phyloP scores from a whole-genome alignment of 805 yeast species.

The Vanderwaltozyma tropicalis region DNA sequence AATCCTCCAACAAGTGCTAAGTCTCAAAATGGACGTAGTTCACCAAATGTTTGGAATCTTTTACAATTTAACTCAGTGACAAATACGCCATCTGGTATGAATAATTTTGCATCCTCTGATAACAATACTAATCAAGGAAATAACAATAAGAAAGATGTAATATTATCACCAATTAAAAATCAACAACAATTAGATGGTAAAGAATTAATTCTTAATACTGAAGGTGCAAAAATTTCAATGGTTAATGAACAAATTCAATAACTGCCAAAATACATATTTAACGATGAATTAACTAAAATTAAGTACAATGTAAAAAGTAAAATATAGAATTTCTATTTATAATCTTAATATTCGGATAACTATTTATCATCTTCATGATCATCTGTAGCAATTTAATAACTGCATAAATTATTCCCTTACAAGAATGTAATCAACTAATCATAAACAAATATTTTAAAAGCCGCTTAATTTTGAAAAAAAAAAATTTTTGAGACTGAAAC shows the following conservation, averaged over 20 bases:
- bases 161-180: background rate
- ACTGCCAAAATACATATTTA: background rate
- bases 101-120: background rate
- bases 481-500: too few relatives aligned
- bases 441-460: too few relatives aligned
- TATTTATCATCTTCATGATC: too few relatives aligned
- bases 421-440: too few relatives aligned
- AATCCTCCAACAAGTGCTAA: background rate
- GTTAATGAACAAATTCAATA: background rate
- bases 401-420: too few relatives aligned
- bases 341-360: too few relatives aligned
- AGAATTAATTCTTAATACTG: slow-evolving; percentile 22
- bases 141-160: slow-evolving; percentile 1
- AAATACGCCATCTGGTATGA: slow-evolving; percentile 18
- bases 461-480: too few relatives aligned
- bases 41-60: slow-evolving; percentile 91
- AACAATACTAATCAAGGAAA: slow-evolving; percentile 8
- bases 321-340: too few relatives aligned
- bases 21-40: slow-evolving; percentile 21
- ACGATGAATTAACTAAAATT: too few relatives aligned
- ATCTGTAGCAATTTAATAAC: too few relatives aligned
- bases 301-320: too few relatives aligned
- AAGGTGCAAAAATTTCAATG: slow-evolving; percentile 14
- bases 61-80: slow-evolving; percentile 56
- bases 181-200: slow-evolving; percentile 4